Evolutionary conservation across 345 rosid genomes (phyloP), one percentile per base, ranked within the genome.

Genomic region (Gynandropsis gynandra): DNA sequence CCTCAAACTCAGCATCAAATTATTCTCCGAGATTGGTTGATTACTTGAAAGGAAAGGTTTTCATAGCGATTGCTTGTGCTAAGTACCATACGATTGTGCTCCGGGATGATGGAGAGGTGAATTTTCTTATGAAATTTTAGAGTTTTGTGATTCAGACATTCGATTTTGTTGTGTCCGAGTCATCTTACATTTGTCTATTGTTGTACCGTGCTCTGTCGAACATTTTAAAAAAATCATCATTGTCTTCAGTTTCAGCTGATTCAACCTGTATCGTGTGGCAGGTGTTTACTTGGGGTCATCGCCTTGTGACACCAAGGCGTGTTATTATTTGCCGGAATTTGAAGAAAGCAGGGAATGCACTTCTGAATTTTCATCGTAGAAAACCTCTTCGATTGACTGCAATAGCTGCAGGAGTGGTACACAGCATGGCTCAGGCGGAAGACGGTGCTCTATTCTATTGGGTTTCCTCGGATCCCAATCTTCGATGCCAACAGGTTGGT

Each of bases 281-380:
- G 98, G 93, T 82, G 16, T 79, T 68, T 61, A 85, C 96, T 21
- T 92, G 98, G 98, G 96, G 96, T 62, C 97, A 92, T 77, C 81
- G 95, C 54, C 73, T 85, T 53, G 98, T 92, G 68, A 80, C 96
- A 16, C 97, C 98, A 39, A 79, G 76, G 70, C 95, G 93, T 51
- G 90, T 85, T 61, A 15, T 69, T 27, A 61, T 85, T 64, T 67
- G 80, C 53, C 81, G 97, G 66, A 85, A 79, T 64, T 62, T 85
- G 47, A 82, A 76, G 74, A 87, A 82, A 72, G 74, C 74, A 58
- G 96, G 89, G 52, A 72, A 52, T 58, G 53, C 68, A 9, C 71
- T 81, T 20, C 56, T 80, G 75, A 87, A 92, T 68, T 87, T 84
- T 62, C 95, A 90, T 73, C 68, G 96, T 33, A 72, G 63, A 72